Conservation (phyloP, 2,329 filamentous ascomycete genomes). For the Alternaria metachromatica region DNA sequence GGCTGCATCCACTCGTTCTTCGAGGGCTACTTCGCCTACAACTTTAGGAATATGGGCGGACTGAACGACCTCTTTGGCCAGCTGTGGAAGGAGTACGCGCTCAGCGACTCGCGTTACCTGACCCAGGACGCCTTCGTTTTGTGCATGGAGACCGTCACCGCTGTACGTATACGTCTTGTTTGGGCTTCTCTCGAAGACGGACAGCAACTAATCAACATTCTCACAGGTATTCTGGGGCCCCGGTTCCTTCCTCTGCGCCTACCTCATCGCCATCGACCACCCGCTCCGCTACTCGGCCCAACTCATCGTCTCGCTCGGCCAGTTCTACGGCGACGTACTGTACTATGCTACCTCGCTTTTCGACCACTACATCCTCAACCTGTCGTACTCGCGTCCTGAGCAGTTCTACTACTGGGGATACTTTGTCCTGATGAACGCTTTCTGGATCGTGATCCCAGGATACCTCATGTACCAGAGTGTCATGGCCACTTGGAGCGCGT, state of each 20-base stretch:
- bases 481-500: constrained; percentile 40
- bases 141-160: constrained; percentile 85
- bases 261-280: constrained; percentile 60
- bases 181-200: background rate
- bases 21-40: constrained; percentile 81
- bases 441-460: constrained; percentile 68
- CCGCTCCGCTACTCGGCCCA: constrained; percentile 66
- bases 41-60: constrained; percentile 69
- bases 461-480: constrained; percentile 46
- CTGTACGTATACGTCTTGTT: constrained; percentile 58
- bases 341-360: constrained; percentile 70
- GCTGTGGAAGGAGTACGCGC: constrained; percentile 90
- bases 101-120: constrained; percentile 86
- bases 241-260: constrained; percentile 64
- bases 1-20: constrained; percentile 80
- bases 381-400: constrained; percentile 67
- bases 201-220: constrained; percentile 2
- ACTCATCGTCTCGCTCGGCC: constrained; percentile 66
- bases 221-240: constrained; percentile 67
- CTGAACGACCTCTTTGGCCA: constrained; percentile 79
- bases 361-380: constrained; percentile 62
- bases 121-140: constrained; percentile 79
- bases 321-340: constrained; percentile 68
- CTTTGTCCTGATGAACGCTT: constrained; percentile 70
- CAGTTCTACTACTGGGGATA: constrained; percentile 71